Conservation (phyloP, 768 basidiomycete genomes). For the Amanita thiersii region DNA sequence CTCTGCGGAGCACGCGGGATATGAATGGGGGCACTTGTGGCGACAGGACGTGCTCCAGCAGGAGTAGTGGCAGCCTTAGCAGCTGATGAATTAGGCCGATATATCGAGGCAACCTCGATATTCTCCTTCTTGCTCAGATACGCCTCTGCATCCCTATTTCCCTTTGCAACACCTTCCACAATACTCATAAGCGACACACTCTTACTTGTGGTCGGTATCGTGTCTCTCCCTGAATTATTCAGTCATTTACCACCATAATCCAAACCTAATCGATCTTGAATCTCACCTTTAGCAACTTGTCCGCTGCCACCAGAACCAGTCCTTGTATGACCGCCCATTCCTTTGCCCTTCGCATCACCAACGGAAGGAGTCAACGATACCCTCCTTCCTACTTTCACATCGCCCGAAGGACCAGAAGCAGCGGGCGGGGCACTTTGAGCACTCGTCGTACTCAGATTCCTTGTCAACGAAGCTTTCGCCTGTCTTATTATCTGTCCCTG, state of each 20-base stretch:
- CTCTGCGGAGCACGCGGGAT: constrained; percentile 32
- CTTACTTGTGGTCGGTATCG: constrained; percentile 1
- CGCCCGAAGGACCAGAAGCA: constrained; percentile 7
- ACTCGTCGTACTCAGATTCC: constrained; percentile 24
- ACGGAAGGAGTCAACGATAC: constrained; percentile 9
- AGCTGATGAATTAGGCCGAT: too few species aligned
- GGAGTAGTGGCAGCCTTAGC: too few species aligned
- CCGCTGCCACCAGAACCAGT: not conserved
- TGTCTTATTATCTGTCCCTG: not conserved
- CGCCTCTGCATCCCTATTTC: constrained; percentile 18
- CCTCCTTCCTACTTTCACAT: constrained; percentile 11
- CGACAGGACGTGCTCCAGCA: not conserved
- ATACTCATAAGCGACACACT: constrained; percentile 44
- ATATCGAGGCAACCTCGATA: too few species aligned
- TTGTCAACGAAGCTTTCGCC: constrained; percentile 14
- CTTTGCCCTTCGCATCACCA: not conserved
- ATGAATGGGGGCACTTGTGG: not conserved
- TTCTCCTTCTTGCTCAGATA: constrained; percentile 10
- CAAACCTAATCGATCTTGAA: too few species aligned
- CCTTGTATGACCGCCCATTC: not conserved
- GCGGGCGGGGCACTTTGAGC: constrained; percentile 21
- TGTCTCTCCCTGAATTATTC: too few species aligned
- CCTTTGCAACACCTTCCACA: constrained; percentile 49
- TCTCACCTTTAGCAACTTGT: constrained; percentile 3
- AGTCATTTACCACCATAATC: not conserved